phyloP scores from a whole-genome alignment of 2,329 filamentous ascomycete genomes.

The Fusarium sp. region DNA sequence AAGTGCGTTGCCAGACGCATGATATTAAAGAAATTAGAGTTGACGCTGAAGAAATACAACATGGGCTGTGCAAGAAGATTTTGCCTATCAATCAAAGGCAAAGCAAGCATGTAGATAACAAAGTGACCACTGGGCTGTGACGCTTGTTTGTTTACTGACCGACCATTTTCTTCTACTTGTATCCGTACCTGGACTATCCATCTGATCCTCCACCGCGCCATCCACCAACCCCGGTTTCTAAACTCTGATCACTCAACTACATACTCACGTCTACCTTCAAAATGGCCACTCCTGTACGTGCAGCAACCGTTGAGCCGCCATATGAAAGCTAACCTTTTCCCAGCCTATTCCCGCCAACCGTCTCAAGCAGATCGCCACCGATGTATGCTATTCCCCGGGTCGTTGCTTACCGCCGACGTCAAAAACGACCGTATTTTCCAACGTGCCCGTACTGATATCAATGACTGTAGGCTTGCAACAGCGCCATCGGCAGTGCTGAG shows the following conservation, averaged over 20 bases:
- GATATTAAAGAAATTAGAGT: constrained; percentile 22
- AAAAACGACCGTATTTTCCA: constrained; percentile 7
- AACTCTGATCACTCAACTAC: constrained; percentile 37
- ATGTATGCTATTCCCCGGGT: constrained; percentile 66
- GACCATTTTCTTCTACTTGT: constrained; percentile 36
- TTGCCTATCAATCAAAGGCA: background rate
- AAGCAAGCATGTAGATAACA: constrained; percentile 37
- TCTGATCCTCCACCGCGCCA: constrained; percentile 38
- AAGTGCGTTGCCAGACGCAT: constrained; percentile 21
- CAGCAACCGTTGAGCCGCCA: background rate
- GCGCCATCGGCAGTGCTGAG: constrained; percentile 76
- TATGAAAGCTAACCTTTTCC: constrained; percentile 33
- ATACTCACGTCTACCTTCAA: constrained; percentile 39
- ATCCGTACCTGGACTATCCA: background rate
- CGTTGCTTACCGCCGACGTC: constrained; percentile 39
- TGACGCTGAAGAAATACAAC: constrained; percentile 25
- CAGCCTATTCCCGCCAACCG: constrained; percentile 81
- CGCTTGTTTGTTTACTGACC: constrained; percentile 47
- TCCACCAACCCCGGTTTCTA: constrained; percentile 35
- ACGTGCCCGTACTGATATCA: constrained; percentile 24
- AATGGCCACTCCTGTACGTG: constrained; percentile 54
- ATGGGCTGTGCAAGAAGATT: constrained; percentile 29
- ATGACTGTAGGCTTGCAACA: constrained; percentile 77
- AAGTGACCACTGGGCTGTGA: constrained; percentile 41
- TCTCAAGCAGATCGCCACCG: constrained; percentile 85